Evolutionary conservation across 345 rosid genomes (phyloP).

Genomic region (Salix brachista): DNA sequence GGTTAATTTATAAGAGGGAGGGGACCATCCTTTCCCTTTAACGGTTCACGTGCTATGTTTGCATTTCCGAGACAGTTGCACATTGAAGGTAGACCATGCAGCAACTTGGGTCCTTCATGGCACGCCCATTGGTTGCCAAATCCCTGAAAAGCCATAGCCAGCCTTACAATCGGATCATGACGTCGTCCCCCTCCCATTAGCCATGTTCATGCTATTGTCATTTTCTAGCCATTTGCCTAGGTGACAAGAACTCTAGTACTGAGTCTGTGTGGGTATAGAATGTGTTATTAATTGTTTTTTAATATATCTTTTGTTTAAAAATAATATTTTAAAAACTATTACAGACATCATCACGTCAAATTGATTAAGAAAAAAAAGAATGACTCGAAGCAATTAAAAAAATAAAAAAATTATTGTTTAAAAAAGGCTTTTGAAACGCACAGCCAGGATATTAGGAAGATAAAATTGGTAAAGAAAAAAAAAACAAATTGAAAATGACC

Average conservation of each 20-base stretch:
- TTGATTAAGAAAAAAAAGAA: no score
- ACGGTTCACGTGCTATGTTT: constrained; percentile 22
- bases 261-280: no score
- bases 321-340: no score
- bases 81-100: constrained; percentile 3
- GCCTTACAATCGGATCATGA: neutral
- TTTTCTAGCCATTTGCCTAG: constrained; percentile 6
- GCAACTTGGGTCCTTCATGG: constrained; percentile 5
- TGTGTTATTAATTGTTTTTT: no score
- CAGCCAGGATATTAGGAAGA: no score
- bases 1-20: neutral
- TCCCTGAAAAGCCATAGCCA: neutral
- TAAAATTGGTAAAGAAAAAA: no score
- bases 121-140: neutral
- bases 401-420: no score
- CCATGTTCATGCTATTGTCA: constrained; percentile 16
- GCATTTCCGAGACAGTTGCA: constrained; percentile 19
- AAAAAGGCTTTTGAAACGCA: no score
- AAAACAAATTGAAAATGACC: no score
- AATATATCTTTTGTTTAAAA: no score
- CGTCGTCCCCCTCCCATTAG: neutral
- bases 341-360: no score
- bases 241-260: neutral
- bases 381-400: no score
- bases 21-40: constrained; percentile 2